Evolutionary conservation across 371 early-diverging fungal genomes (phyloP).

Genomic region (Entomophthora muscae): DNA sequence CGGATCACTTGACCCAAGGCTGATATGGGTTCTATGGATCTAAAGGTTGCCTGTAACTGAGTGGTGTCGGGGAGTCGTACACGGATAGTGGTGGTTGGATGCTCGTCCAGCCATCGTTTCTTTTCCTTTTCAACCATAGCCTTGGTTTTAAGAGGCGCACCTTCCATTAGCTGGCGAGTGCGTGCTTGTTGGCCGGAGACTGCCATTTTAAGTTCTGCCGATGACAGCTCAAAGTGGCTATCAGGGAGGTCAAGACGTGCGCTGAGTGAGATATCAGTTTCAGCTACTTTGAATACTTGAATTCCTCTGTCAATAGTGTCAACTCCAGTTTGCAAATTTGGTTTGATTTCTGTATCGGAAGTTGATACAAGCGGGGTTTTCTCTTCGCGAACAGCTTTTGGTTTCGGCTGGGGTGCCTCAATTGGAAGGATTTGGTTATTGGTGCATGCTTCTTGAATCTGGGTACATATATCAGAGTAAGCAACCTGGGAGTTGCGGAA

Average conservation of each 20-base stretch:
- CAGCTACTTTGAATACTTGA: background rate
- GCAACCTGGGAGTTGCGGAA: background rate
- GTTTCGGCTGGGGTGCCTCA: background rate
- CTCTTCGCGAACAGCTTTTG: background rate
- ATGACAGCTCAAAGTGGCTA: background rate
- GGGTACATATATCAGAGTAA: background rate
- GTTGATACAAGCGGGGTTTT: background rate
- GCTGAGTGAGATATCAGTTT: background rate
- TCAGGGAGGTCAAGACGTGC: background rate
- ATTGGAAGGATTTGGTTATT: background rate
- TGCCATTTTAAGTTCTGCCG: background rate
- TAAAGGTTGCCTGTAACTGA: background rate
- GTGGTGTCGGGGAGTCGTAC: background rate
- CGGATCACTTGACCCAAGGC: background rate
- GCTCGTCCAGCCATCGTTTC: background rate
- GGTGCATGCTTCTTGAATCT: background rate
- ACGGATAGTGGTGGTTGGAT: background rate
- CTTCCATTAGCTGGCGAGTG: background rate
- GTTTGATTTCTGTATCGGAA: too few species aligned
- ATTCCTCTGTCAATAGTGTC: background rate
- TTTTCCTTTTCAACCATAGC: background rate
- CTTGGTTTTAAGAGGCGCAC: background rate
- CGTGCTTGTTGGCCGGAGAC: background rate
- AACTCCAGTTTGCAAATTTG: background rate
- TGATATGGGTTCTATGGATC: background rate